Base-by-base conservation (phyloP, 202 grass and related monocot genomes). In the Musa balbisiana region DNA sequence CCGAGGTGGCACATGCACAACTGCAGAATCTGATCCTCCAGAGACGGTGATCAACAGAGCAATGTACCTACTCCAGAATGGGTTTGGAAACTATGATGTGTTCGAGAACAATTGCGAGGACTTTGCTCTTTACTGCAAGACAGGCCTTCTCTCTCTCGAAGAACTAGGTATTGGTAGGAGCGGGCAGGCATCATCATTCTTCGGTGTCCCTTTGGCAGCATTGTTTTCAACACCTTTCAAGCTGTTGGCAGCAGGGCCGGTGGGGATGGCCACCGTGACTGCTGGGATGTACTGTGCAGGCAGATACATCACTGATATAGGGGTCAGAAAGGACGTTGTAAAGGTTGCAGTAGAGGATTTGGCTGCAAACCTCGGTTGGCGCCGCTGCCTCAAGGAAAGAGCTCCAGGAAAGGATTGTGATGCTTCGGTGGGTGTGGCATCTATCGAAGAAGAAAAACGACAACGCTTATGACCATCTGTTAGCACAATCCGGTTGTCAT, bases 41-140 rank as follows among this genome's bases (percentile, higher is more conserved):
- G 88, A 92, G 13, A 79, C 74, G 49, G 90, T 93, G 3, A 79
- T 98, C 52, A 79, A 83, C 69, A 84, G 94, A 76, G 94, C 94
- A 9, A 98, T 98, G 94, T 84, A 88, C 69, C 72, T 98, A n/a
- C 90, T 98, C 53, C 94, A 87, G 17, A 98, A 94, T 53, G 94
- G 94, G 1, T 98, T 98, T 55, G 95, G 95, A 24, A 88, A 89
- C 20, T 98, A 98, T 1, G 91, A 98, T 80, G 81, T 98, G 11
- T 98, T 98, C 24, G 95, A 94, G 81, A 94, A 98, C 83, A 98
- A 98, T 8, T 98, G 95, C 0, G 95, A 98, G 72, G 94, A 98
- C 78, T 98, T 98, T 62, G 87, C 94, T 55, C 87, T 98, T 67
- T 98, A 98, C 80, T 98, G 94, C 87, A 98, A 98, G 82, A 98